Percentiles rank a stretch among this genome's conserved stretches.
Conservation (phyloP, 179 eudicot genomes). For the Silene noctiflora region DNA sequence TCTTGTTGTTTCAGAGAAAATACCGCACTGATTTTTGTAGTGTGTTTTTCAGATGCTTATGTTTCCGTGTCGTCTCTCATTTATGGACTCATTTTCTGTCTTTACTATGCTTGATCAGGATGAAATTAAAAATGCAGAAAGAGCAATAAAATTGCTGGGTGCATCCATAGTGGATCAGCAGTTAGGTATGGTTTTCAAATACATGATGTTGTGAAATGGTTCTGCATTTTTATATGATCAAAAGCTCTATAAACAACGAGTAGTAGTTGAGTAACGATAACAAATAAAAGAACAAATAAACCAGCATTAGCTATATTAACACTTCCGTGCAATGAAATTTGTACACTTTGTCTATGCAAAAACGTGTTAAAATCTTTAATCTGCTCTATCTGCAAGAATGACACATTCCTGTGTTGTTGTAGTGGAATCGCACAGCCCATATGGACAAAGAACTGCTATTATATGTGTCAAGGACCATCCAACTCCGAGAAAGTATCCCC, state of each 20-base stretch:
- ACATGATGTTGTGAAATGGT: not conserved
- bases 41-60: not conserved
- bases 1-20: constrained; percentile 9
- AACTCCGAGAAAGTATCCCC: constrained; percentile 89
- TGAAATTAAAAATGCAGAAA: constrained; percentile 66
- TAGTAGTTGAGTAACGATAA: not conserved
- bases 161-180: constrained; percentile 68
- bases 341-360: not conserved
- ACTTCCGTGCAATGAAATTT: not conserved
- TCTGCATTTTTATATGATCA: not conserved
- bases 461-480: constrained; percentile 54
- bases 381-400: constrained; percentile 4
- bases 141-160: constrained; percentile 72
- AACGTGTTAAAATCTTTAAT: not conserved
- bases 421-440: constrained; percentile 87
- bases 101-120: constrained; percentile 46
- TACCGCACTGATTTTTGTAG: not conserved
- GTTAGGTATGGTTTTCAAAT: constrained; percentile 44
- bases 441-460: constrained; percentile 85
- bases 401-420: constrained; percentile 15
- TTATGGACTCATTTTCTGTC: not conserved
- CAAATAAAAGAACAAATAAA: constrained; percentile 1
- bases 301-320: not conserved
- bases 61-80: not conserved
- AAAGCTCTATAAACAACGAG: not conserved